Evolutionary conservation across 441 rosid genomes (phyloP).

Genomic region (Rhodomyrtus psidioides): DNA sequence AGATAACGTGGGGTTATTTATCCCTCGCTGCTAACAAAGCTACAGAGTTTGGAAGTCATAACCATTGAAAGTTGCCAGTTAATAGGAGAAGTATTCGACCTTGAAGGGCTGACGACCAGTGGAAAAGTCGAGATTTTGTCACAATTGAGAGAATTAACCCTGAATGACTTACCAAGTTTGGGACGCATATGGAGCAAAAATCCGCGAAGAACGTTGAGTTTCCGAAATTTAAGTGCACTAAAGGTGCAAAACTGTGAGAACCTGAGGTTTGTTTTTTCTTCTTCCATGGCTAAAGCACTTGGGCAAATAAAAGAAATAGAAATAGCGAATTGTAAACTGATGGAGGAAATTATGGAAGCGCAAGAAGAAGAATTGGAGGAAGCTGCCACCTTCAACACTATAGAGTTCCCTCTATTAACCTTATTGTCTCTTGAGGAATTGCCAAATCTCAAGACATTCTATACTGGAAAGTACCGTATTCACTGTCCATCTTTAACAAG

Average conservation of each 20-base stretch:
- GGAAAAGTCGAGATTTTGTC: not conserved
- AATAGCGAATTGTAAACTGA: rapidly evolving
- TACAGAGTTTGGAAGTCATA: not conserved
- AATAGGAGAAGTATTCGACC: not conserved
- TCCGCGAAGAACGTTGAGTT: rapidly evolving
- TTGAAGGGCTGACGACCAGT: rapidly evolving
- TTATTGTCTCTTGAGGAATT: not conserved
- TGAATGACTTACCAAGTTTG: not conserved
- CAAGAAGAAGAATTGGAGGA: not conserved
- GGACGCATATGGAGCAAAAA: rapidly evolving
- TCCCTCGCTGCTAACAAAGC: not conserved
- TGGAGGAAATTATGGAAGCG: not conserved
- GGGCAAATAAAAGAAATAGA: not conserved
- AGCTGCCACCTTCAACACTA: rapidly evolving
- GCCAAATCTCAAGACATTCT: not conserved
- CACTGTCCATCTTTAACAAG: not conserved
- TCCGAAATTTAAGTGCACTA: rapidly evolving
- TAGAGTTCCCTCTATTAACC: rapidly evolving
- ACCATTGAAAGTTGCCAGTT: rapidly evolving
- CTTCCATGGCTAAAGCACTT: not conserved
- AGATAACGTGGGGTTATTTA: not conserved
- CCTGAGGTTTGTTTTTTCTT: not conserved
- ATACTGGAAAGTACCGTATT: rapidly evolving
- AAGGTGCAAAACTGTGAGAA: not conserved
- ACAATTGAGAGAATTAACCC: rapidly evolving